Base-by-base conservation (phyloP, 75 land plant species). In the Picea glauca region DNA sequence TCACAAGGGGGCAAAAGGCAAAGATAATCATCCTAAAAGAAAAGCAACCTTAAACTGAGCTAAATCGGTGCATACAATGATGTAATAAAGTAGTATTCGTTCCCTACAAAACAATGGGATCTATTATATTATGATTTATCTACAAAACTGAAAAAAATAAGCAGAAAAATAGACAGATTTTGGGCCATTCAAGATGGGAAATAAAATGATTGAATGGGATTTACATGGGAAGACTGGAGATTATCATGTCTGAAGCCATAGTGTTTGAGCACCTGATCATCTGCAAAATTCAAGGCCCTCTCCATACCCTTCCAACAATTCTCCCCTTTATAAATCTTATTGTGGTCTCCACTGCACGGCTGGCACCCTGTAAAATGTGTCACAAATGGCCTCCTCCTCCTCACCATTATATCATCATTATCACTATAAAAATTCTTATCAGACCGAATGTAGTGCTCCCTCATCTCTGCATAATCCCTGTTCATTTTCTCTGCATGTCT, bases 321-420 rank as follows among this genome's bases (percentile, higher is more conserved):
- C 63, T 62, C 63, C 21, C 21, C 63, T 62, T 21, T 21, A 23
- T 62, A 62, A 20, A 62, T 62, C 21, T 18, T 18, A 23, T 94
- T 96, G 82, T 82, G 83, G 38, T 86, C 60, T 35, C 98, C 99
- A 59, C 87, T 89, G 77, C 99, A 96, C 2, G 94, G 92, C 81
- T 96, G 98, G 77, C 99, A 96, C 38, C 99, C 99, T 2, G 98
- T 90, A 85, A 96, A 96, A 67, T 96, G 98, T 43, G 98, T 93
- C 15, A 95, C 81, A 75, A 95, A 93, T 11, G 99, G 98, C 86
- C 94, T 58, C 56, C 56, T 50, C 56, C 56, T 50, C 56, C 2
- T 50, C 56, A 50, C 56, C 56, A 50, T 50, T 50, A 50, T 9
- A 50, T 50, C 56, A 50, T 50, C 56, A 50, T 50, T 50, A 50